Evolutionary conservation across 202 grass and related monocot genomes (phyloP).

Genomic region (Tripidium arundinaceum): DNA sequence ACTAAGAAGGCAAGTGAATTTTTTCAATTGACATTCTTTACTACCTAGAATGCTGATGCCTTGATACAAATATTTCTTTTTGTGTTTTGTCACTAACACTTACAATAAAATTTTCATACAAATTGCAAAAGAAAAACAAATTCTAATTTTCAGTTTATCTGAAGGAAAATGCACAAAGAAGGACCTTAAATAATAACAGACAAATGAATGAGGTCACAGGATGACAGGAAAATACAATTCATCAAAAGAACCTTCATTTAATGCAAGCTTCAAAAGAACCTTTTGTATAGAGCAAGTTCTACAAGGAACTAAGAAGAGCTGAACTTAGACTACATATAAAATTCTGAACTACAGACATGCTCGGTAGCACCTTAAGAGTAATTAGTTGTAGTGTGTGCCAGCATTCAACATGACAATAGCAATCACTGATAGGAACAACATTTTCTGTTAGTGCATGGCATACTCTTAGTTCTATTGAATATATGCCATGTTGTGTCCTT

Average conservation of each 20-base stretch:
- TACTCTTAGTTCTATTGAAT: background rate
- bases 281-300: background rate
- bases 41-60: background rate
- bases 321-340: background rate
- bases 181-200: background rate
- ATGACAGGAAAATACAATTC: background rate
- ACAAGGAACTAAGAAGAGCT: background rate
- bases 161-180: background rate
- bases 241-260: background rate
- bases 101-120: background rate
- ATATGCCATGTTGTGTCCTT: background rate
- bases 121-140: background rate
- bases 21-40: background rate
- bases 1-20: background rate
- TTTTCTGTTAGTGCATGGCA: background rate
- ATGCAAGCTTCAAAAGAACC: constrained; percentile 1
- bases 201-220: background rate
- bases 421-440: background rate
- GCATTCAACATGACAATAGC: background rate
- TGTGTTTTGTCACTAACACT: background rate
- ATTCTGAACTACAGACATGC: background rate
- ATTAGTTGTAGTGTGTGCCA: background rate
- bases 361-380: background rate
- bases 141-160: background rate
- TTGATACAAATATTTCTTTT: background rate